Evolutionary conservation across 2,329 filamentous ascomycete species (phyloP), one percentile per base, ranked within the genome.

Genomic region (Teratosphaeria destructans): DNA sequence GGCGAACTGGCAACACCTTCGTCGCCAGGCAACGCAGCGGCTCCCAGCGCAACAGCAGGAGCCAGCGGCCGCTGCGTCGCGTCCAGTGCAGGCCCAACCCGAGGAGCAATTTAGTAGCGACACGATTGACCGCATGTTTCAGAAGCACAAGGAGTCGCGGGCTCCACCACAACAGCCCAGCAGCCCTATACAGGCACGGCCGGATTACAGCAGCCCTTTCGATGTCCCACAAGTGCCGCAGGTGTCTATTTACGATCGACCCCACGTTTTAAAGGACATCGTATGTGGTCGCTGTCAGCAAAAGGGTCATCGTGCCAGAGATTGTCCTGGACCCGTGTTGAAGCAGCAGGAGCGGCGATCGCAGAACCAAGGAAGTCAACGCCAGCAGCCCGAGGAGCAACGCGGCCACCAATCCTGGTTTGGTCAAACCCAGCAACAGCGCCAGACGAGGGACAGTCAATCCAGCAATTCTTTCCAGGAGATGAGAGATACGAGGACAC

Each of bases 1-100:
- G 19, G 64, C 57, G 19, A 60, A 65, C 35, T 70, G 68, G 68
- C 63, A 67, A 55, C 67, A 70, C 54, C 57, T 70, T 16, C 61
- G 64, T 52, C 61, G 62, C 8, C 60, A 60, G 12, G 39, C 59
- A 14, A 34, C 58, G 3, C 59, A 60, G 58, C 56, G 60, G 29
- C 29, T 39, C 1, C 55, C 34, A 34, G 5, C 37, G 19, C 16
- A 49, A 57, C 16, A 32, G 52, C 37, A 54, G 57, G 29, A 29
- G n/a, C 43, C 57, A 62, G 60, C 39, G 47, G 56, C 37, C 57
- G 49, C 47, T 49, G 34, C 56, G 16, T 32, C 57, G 35, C 47
- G 19, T 35, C 52, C 27, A 6, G 10, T 16, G 16, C 7, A 49
- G 43, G 23, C n/a, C n/a, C n/a, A 19, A 23, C 43, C 43, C 19